Percentiles rank a stretch among this genome's conserved stretches.
Conservation (phyloP, 257 asterid genomes). For the Solanum appendiculatum region DNA sequence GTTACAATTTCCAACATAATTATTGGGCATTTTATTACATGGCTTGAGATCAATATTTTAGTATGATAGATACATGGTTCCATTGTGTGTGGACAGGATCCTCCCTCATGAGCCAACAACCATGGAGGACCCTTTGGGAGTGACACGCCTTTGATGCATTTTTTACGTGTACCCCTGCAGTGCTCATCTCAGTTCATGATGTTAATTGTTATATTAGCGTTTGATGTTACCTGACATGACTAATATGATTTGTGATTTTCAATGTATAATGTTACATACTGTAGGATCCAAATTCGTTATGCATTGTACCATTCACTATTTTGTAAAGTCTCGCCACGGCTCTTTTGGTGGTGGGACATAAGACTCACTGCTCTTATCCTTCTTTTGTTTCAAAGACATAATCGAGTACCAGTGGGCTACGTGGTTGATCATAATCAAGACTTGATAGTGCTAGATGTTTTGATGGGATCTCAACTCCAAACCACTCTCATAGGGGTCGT, state of each 20-base stretch:
- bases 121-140: neutral
- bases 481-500: neutral
- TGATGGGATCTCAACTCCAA: neutral
- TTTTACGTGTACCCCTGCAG: neutral
- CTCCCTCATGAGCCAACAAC: neutral
- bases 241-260: neutral
- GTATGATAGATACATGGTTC: neutral
- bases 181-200: neutral
- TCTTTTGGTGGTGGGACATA: neutral
- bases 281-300: neutral
- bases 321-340: neutral
- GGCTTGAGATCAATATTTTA: neutral
- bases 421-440: neutral
- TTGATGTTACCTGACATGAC: neutral
- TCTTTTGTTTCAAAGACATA: neutral
- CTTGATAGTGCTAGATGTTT: neutral
- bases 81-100: neutral
- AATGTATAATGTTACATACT: neutral
- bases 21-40: neutral
- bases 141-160: neutral
- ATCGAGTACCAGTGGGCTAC: neutral
- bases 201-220: neutral
- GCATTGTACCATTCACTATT: neutral
- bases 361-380: neutral
- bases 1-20: neutral